A percentile compares a stretch with the other conserved stretches of the same genome.
Conservation (phyloP, 2,329 filamentous ascomycete genomes). For the Penicillium sp. region DNA sequence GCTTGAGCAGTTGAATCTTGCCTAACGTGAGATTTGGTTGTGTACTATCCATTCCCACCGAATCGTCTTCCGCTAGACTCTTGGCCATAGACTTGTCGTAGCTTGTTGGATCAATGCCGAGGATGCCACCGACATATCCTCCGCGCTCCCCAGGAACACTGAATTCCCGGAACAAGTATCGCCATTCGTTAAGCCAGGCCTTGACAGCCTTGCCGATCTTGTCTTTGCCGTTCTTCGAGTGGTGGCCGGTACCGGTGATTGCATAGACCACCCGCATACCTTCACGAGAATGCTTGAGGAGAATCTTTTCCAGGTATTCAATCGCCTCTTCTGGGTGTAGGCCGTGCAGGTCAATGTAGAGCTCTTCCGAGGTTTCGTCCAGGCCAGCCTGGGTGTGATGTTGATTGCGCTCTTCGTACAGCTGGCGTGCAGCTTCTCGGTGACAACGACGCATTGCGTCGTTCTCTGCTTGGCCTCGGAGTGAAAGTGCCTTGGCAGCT, state of each 20-base stretch:
- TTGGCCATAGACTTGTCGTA: constrained; percentile 48
- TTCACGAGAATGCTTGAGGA: constrained; percentile 75
- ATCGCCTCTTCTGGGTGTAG: constrained; percentile 97
- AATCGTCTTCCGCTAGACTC: constrained; percentile 24
- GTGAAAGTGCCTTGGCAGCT: constrained; percentile 88
- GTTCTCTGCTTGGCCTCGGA: constrained; percentile 94
- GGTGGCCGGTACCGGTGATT: constrained; percentile 94
- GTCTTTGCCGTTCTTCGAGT: constrained; percentile 98
- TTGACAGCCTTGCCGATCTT: constrained; percentile 95
- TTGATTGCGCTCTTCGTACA: constrained; percentile 93
- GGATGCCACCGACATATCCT: constrained; percentile 64
- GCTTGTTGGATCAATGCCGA: constrained; percentile 62
- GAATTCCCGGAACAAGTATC: constrained; percentile 94
- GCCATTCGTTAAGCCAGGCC: constrained; percentile 89
- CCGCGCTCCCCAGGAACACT: constrained; percentile 93
- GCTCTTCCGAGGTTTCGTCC: constrained; percentile 59
- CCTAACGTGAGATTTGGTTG: constrained; percentile 37
- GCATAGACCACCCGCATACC: constrained; percentile 76
- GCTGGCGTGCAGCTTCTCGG: constrained; percentile 82
- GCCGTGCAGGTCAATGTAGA: constrained; percentile 96
- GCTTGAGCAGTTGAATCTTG: constrained; percentile 47
- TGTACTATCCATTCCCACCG: constrained; percentile 20
- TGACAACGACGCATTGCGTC: constrained; percentile 96
- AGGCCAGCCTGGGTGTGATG: constrained; percentile 48
- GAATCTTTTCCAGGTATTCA: constrained; percentile 83